Conservation (phyloP, 2,329 filamentous ascomycete genomes). For the Aspergillus caelatus region DNA sequence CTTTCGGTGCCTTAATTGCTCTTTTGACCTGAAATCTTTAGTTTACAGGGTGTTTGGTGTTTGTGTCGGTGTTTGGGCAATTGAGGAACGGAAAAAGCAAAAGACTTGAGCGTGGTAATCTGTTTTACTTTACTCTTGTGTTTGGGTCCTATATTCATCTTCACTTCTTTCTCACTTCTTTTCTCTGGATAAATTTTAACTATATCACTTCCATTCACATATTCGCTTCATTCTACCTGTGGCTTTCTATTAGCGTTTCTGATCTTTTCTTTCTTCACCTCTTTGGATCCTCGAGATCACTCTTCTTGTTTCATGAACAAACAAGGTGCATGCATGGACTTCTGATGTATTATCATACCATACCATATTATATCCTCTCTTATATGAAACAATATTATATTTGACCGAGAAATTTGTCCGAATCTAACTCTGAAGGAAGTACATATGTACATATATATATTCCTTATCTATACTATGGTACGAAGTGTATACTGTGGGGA, state of each 20-base stretch:
- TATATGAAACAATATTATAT: not conserved
- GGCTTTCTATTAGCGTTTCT: not conserved
- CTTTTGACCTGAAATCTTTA: not conserved
- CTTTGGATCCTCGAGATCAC: not conserved
- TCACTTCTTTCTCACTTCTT: not conserved
- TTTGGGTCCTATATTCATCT: not conserved
- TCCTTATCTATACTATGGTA: too few relatives aligned
- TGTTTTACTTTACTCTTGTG: not conserved
- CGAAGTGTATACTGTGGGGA: too few relatives aligned
- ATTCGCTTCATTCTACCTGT: not conserved
- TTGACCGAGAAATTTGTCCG: not conserved
- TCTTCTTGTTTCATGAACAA: not conserved
- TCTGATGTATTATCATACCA: not conserved
- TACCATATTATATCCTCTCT: not conserved
- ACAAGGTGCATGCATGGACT: not conserved
- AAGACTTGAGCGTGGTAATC: conserved; percentile 3
- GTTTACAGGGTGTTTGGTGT: conserved; percentile 8
- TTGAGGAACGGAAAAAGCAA: conserved; percentile 4
- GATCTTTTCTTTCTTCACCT: not conserved
- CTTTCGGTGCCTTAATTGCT: not conserved
- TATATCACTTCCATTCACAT: conserved; percentile 3
- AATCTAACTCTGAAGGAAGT: not conserved
- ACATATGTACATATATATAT: not conserved
- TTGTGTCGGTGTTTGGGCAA: conserved; percentile 1
- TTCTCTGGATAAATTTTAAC: conserved; percentile 6